Conservation (phyloP, 345 rosid genomes). For the Pistacia vera region DNA sequence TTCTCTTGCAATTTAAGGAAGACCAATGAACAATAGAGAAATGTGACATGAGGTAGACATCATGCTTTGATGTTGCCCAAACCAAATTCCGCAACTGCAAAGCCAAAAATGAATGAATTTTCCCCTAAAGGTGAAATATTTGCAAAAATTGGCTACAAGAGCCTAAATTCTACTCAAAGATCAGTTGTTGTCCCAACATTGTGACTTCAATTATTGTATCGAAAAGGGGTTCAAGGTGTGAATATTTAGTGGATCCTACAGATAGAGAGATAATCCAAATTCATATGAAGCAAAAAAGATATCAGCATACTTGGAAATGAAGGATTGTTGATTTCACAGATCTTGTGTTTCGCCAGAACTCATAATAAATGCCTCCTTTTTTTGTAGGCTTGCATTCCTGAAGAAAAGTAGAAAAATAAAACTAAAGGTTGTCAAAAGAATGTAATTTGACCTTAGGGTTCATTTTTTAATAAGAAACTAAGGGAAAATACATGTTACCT, state of each 20-base stretch:
- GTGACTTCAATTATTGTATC: background rate
- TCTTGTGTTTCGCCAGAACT: conserved; percentile 57
- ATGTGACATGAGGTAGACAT: conserved; percentile 61
- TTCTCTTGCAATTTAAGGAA: conserved; percentile 45
- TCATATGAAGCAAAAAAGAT: conserved; percentile 1
- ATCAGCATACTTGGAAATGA: conserved; percentile 52
- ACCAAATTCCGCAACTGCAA: conserved; percentile 61
- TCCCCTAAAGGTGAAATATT: background rate
- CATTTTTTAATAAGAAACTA: background rate
- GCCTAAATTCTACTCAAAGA: background rate
- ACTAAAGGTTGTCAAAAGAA: background rate
- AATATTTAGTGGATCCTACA: background rate
- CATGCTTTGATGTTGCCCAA: conserved; percentile 64
- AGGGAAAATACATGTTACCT: conserved; percentile 30
- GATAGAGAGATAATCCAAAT: background rate
- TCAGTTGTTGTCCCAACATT: background rate
- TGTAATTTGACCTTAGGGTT: background rate
- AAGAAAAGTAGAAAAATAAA: background rate
- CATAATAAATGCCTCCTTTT: conserved; percentile 48
- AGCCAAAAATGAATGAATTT: background rate
- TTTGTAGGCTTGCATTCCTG: conserved; percentile 48
- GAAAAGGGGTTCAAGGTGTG: background rate
- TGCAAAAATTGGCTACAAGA: background rate
- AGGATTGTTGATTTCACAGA: conserved; percentile 64
- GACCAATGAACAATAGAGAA: conserved; percentile 65